phyloP scores from a whole-genome alignment of 176 grass and related monocot genomes.

The Hordeum vulgare region MorexV3_pseudomolecules_assembly NC_058520.1:578101806-578102305 shows the following conservation, averaged over 20 bases:
- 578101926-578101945: not conserved
- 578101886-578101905: not conserved
- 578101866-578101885: not conserved
- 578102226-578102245: not conserved
- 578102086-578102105: not conserved
- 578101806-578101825: not conserved
- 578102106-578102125: too few species aligned
- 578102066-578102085: not conserved
- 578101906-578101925: not conserved
- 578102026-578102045: not conserved
- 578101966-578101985: not conserved
- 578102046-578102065: not conserved
- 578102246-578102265: not conserved
- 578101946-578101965: not conserved
- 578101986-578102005: not conserved
- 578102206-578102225: not conserved
- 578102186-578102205: not conserved
- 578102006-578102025: not conserved
- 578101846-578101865: not conserved
- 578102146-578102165: too few species aligned
- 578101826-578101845: not conserved
- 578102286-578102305: not conserved
- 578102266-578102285: not conserved
- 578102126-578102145: too few species aligned
- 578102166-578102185: not conserved